phyloP scores from a whole-genome alignment of 2,329 filamentous ascomycete genomes.

The Ophiostoma quercus region DNA sequence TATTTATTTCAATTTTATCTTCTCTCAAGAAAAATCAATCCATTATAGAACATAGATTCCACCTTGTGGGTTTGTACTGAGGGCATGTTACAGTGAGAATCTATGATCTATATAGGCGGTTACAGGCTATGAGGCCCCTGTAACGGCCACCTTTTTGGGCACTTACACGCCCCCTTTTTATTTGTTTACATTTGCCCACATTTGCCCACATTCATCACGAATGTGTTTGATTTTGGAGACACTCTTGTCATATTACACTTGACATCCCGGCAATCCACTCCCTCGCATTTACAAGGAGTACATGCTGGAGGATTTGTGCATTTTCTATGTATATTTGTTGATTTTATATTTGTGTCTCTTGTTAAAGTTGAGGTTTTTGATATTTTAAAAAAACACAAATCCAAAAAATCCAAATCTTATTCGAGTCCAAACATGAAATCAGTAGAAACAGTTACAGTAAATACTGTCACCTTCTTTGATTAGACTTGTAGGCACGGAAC shows the following conservation, averaged over 20 bases:
- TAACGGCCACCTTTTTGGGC: not conserved
- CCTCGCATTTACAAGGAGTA: not conserved
- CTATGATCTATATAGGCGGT: not conserved
- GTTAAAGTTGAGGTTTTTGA: not conserved
- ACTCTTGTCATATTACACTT: constrained; percentile 7
- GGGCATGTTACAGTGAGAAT: not conserved
- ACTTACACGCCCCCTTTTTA: not conserved
- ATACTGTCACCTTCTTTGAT: too few species aligned
- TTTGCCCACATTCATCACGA: constrained; percentile 4
- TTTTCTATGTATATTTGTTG: not conserved
- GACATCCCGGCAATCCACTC: not conserved
- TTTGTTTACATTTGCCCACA: constrained; percentile 10
- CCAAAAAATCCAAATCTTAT: too few species aligned
- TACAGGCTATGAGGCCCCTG: not conserved
- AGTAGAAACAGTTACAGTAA: too few species aligned
- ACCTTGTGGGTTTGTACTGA: not conserved
- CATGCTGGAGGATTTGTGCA: not conserved
- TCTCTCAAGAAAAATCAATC: too few species aligned
- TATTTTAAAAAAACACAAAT: too few species aligned
- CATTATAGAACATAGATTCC: not conserved
- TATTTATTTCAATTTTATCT: not conserved
- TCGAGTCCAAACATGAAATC: too few species aligned
- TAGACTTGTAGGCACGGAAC: too few species aligned
- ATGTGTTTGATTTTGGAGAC: not conserved
- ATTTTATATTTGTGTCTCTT: not conserved